A percentile compares a stretch with the other conserved stretches of the same genome.
phyloP scores from a whole-genome alignment of 768 basidiomycete species.

The Trametes coccinea region DNA sequence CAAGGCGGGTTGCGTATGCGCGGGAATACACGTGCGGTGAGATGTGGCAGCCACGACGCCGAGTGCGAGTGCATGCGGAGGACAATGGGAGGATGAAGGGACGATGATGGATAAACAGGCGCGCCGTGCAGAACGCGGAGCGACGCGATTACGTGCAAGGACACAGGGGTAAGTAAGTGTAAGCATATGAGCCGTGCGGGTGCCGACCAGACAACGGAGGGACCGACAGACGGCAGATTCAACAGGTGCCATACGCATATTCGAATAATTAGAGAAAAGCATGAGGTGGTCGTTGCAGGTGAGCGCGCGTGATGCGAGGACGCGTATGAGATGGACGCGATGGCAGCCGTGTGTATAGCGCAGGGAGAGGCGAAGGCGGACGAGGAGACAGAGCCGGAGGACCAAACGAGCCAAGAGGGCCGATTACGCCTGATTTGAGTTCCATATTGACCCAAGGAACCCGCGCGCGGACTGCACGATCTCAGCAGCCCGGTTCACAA shows the following conservation, averaged over 20 bases:
- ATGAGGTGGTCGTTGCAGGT: neutral
- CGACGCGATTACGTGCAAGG: conserved; percentile 18
- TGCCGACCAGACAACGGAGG: neutral
- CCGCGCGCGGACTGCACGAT: conserved; percentile 82
- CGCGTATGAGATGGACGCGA: neutral
- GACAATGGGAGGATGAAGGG: neutral
- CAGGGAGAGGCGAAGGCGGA: neutral
- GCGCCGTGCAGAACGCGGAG: neutral
- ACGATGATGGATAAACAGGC: conserved; percentile 2
- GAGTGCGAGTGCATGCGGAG: neutral
- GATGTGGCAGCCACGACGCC: conserved; percentile 1
- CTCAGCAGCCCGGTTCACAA: conserved; percentile 68
- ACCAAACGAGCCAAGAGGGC: neutral
- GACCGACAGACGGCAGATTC: neutral
- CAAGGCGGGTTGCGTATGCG: conserved; percentile 13
- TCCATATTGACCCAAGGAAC: conserved; percentile 67
- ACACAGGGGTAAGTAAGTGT: conserved; percentile 11
- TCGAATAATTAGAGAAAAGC: conserved; percentile 14
- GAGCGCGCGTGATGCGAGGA: neutral
- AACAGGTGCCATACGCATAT: conserved; percentile 24
- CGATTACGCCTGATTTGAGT: conserved; percentile 18
- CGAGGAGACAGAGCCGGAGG: neutral
- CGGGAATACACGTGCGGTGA: conserved; percentile 14
- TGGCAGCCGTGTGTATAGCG: conserved; percentile 8
- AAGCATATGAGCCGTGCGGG: conserved; percentile 9